Conservation (phyloP, 352 stramenopile species). For the Globisporangium barbulae region DNA sequence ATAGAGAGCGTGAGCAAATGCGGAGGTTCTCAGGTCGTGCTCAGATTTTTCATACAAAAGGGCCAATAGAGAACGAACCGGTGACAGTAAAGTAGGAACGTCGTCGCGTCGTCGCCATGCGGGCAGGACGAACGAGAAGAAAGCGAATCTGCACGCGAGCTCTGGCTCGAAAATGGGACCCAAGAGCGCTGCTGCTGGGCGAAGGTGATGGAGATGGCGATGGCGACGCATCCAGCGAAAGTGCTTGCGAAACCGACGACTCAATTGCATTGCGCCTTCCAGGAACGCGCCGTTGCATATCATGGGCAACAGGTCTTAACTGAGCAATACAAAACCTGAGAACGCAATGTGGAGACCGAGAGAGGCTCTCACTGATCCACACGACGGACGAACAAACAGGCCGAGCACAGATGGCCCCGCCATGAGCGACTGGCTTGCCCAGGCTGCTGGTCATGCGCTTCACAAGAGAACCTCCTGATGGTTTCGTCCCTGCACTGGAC, state of each 20-base stretch:
- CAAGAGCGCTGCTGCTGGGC: background rate
- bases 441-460: no score
- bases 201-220: background rate
- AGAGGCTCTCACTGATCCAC: no score
- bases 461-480: no score
- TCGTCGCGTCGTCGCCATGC: background rate
- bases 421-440: no score
- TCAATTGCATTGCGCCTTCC: background rate
- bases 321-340: no score
- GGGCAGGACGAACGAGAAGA: no score
- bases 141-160: background rate
- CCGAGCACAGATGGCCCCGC: no score
- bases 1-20: constrained; percentile 4
- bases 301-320: no score
- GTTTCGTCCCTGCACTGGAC: no score
- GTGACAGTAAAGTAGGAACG: background rate
- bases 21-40: background rate
- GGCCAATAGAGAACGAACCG: background rate
- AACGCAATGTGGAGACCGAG: no score
- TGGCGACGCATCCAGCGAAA: background rate
- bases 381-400: no score
- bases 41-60: background rate
- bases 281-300: background rate
- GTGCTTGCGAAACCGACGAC: background rate
- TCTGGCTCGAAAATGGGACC: background rate